Percentiles rank a stretch among this genome's conserved stretches.
phyloP scores from a whole-genome alignment of 2,329 filamentous ascomycete genomes.

The Penicillium sp. region DNA sequence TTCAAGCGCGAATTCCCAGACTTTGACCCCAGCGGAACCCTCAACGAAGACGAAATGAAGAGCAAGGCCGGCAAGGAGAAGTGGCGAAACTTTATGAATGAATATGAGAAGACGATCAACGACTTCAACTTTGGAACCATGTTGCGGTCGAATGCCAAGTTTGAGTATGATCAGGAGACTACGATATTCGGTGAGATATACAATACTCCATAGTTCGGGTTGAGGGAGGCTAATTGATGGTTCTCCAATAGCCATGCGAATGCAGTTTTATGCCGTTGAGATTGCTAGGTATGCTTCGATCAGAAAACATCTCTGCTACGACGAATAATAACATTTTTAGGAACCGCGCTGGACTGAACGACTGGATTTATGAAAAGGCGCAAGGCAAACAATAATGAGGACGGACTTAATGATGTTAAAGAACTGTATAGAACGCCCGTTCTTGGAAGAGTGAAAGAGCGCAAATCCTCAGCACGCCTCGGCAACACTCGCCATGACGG shows the following conservation, averaged over 20 bases:
- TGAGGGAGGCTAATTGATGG: background rate
- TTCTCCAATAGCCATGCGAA: slow-evolving; percentile 55
- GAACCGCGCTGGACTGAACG: slow-evolving; percentile 85
- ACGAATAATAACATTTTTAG: slow-evolving; percentile 34
- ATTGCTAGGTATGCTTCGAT: slow-evolving; percentile 55
- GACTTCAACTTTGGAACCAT: slow-evolving; percentile 99
- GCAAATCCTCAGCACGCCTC: background rate
- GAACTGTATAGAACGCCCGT: background rate
- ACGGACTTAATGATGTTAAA: background rate
- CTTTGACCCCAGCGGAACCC: slow-evolving; percentile 74
- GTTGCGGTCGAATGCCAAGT: slow-evolving; percentile 71
- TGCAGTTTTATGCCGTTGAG: slow-evolving; percentile 81
- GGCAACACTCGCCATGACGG: background rate
- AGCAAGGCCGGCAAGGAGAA: slow-evolving; percentile 89
- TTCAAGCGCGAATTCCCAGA: slow-evolving; percentile 87
- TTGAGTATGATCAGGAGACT: slow-evolving; percentile 80
- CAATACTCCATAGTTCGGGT: background rate
- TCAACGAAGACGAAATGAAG: slow-evolving; percentile 96
- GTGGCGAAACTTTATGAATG: slow-evolving; percentile 92
- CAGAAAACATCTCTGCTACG: background rate
- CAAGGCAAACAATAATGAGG: slow-evolving; percentile 54
- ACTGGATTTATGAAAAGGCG: slow-evolving; percentile 90
- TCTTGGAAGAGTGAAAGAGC: background rate
- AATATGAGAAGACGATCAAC: slow-evolving; percentile 89
- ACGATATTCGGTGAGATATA: slow-evolving; percentile 76